These are phyloP conservation scores for Podaxis rugospora DNA, from an alignment of 768 basidiomycete species.

Conservation along the genomic window DNA sequence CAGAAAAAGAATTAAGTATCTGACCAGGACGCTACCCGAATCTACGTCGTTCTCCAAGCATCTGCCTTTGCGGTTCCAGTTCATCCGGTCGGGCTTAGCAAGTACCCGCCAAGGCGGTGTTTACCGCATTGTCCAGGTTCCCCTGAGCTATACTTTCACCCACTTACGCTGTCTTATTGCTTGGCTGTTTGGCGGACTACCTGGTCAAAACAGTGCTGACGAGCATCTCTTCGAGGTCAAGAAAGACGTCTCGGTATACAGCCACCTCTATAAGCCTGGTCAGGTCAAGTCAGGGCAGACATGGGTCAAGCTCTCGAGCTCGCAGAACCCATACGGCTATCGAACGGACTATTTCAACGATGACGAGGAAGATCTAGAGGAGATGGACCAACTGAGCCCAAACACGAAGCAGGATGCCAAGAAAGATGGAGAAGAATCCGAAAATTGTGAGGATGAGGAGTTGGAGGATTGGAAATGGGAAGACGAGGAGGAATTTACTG, in stretches of 20 bases:
- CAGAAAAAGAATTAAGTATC: constrained; percentile 39
- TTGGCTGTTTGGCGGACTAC: constrained; percentile 48
- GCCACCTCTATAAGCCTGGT: constrained; percentile 38
- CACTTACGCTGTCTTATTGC: constrained; percentile 60
- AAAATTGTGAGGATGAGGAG: constrained; percentile 21
- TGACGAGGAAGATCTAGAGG: constrained; percentile 23
- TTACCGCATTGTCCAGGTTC: constrained; percentile 65
- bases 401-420: constrained; percentile 28
- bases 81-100: constrained; percentile 31
- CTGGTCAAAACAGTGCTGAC: constrained; percentile 20
- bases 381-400: constrained; percentile 34
- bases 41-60: constrained; percentile 54
- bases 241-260: constrained; percentile 39
- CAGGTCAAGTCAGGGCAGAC: constrained; percentile 49
- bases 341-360: constrained; percentile 27
- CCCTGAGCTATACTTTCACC: constrained; percentile 63
- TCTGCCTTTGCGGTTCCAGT: constrained; percentile 59
- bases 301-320: constrained; percentile 47
- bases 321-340: constrained; percentile 48
- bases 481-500: constrained; percentile 61
- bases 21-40: constrained; percentile 34
- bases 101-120: constrained; percentile 41
- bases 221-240: constrained; percentile 63
- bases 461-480: constrained; percentile 62
- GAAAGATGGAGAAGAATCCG: constrained; percentile 19